Conservation (phyloP, 495 filamentous ascomycete species). For the Chaetomidium leptoderma region DNA sequence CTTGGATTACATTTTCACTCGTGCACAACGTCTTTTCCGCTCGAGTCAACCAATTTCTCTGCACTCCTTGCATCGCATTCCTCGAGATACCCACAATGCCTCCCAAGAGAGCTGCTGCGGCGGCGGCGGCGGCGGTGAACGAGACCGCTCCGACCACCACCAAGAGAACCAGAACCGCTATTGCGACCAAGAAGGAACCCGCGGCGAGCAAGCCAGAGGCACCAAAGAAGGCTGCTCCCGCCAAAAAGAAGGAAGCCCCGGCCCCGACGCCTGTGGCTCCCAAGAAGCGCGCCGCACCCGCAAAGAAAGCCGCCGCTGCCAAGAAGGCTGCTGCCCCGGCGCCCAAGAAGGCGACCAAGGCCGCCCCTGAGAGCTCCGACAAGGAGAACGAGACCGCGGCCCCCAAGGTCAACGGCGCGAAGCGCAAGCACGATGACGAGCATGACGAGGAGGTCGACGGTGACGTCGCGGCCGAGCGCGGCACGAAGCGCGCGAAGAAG, state of each 20-base stretch:
- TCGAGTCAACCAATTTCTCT: neutral
- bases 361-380: constrained; percentile 28
- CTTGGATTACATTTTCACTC: neutral
- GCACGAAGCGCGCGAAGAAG: constrained; percentile 20
- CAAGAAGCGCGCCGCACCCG: constrained; percentile 35
- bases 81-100: constrained; percentile 22
- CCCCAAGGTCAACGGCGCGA: constrained; percentile 22
- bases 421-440: constrained; percentile 28
- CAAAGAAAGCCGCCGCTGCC: constrained; percentile 37
- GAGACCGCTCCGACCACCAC: constrained; percentile 12
- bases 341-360: constrained; percentile 34
- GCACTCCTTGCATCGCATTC: constrained; percentile 13
- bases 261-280: no score
- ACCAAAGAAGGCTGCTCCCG: constrained; percentile 24
- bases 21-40: neutral
- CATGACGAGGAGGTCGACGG: constrained; percentile 14
- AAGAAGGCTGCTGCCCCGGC: constrained; percentile 36
- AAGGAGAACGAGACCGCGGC: constrained; percentile 31
- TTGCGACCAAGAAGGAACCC: constrained; percentile 30
- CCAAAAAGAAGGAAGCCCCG: no score
- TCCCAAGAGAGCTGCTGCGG: constrained; percentile 27
- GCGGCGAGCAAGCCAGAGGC: constrained; percentile 22
- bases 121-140: constrained; percentile 15
- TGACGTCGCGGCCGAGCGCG: constrained; percentile 9
- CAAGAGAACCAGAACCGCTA: constrained; percentile 15